A percentile compares a stretch with the other conserved stretches of the same genome.
Evolutionary conservation across 106 monocot species (phyloP).

Genomic region (Dactylorhiza incarnata): DNA sequence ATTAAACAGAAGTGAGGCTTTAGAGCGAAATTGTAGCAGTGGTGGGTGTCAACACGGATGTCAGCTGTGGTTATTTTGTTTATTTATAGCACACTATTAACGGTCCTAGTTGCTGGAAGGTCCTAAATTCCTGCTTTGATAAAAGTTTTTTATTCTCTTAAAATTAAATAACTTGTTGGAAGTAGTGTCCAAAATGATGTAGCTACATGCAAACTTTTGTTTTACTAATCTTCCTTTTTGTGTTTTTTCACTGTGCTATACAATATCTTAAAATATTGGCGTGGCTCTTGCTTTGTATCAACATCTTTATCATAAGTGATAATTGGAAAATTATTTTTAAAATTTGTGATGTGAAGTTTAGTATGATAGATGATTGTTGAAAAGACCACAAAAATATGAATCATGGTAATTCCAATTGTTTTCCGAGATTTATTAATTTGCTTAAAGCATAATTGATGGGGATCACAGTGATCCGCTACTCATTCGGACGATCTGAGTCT

Average conservation of each 20-base stretch:
- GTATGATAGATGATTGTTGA: background rate
- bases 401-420: background rate
- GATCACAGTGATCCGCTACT: too few species aligned
- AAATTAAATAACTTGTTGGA: background rate
- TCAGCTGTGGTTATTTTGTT: background rate
- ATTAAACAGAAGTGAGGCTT: background rate
- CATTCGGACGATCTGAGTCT: too few species aligned
- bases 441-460: background rate
- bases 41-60: background rate
- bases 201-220: background rate
- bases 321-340: background rate
- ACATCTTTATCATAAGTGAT: background rate
- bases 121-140: background rate
- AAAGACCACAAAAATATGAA: background rate
- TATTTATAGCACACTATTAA: background rate
- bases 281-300: background rate
- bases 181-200: background rate
- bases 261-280: background rate
- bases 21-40: background rate
- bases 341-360: background rate
- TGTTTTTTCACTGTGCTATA: background rate
- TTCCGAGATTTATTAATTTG: background rate
- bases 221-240: background rate
- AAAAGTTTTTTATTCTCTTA: background rate
- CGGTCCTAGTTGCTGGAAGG: background rate